A percentile compares a stretch with the other conserved stretches of the same genome.
These are phyloP conservation scores for Volvox carteri DNA, from an alignment of 163 green algal genomes.

Conservation along the genomic window DNA sequence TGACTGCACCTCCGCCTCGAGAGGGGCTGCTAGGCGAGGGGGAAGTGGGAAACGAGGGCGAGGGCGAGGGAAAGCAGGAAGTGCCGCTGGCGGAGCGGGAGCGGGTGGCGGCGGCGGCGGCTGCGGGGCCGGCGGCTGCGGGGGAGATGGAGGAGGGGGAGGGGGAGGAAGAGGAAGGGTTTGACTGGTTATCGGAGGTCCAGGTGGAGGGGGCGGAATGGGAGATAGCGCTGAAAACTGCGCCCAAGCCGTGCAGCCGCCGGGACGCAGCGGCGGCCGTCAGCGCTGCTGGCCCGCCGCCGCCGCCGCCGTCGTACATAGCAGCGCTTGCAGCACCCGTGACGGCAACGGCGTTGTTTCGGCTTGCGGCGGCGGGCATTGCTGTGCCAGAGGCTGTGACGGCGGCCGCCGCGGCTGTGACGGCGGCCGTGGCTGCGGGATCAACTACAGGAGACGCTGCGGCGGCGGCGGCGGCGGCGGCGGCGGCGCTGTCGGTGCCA, in stretches of 20 bases:
- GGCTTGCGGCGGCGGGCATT: conserved; percentile 8
- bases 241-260: conserved; percentile 70
- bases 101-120: background rate
- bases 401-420: background rate
- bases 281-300: conserved; percentile 5
- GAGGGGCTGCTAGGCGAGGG: too few species aligned
- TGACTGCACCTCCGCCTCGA: background rate
- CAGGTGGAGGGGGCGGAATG: conserved; percentile 71
- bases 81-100: background rate
- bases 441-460: background rate
- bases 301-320: background rate
- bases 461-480: background rate
- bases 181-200: conserved; percentile 49
- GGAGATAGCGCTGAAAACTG: conserved; percentile 66
- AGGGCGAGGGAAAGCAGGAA: background rate
- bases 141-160: background rate
- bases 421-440: background rate
- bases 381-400: background rate
- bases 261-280: conserved; percentile 57
- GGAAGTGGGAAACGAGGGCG: background rate
- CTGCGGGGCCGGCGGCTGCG: background rate
- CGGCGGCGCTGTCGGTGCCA: background rate
- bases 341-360: background rate
- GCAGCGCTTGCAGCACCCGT: conserved; percentile 17
- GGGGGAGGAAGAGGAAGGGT: background rate